Evolutionary conservation across 2,329 filamentous ascomycete species (phyloP), one percentile per base, ranked within the genome.

Genomic region (Xylariaceae sp.): DNA sequence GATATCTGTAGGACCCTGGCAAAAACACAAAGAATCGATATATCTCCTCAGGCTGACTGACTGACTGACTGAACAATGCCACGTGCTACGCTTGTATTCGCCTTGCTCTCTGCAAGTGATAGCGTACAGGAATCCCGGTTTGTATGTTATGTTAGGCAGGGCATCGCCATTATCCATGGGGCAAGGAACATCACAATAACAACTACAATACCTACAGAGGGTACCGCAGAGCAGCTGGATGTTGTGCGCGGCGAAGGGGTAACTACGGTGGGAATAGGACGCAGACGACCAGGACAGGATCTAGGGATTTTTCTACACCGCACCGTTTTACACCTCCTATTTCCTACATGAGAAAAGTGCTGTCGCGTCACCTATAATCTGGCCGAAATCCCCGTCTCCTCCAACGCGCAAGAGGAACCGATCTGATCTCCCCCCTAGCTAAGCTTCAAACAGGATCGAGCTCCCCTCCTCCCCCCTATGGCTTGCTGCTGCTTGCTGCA

Each of bases 171-270:
- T 13, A 30, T 30, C 11, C 4, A 41, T 41, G 37, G 37, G 37
- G 37, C 8, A 41, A 41, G 23, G 23, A 30, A 30, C 23, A 30
- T 30, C 4, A 41, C 37, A 41, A 56, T 41, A 37, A 23, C 58
- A 51, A 47, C 45, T 44, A 41, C 49, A 54, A n/a, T n/a, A 53
- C 57, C 11, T 39, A 50, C 35, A 39, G 11, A 9, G 30, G 17
- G 48, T 45, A 10, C 35, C 51, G 35, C 30, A 45, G 35, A 30
- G 35, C 44, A 39, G 37, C 49, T 30, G 17, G 34, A 57, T 53
- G 59, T 18, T 11, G 49, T 55, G 48, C 17, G 13, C 51, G 48
- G 48, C 23, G 57, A 58, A 23, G 37, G 41, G 49, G 41, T n/a
- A 45, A 13, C 10, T 45, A 45, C 13, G 41, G 41, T 13, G 41